Percentiles rank a stretch among this genome's conserved stretches.
Evolutionary conservation across 2,329 filamentous ascomycete genomes (phyloP).

Genomic region (Nectriaceae sp.): DNA sequence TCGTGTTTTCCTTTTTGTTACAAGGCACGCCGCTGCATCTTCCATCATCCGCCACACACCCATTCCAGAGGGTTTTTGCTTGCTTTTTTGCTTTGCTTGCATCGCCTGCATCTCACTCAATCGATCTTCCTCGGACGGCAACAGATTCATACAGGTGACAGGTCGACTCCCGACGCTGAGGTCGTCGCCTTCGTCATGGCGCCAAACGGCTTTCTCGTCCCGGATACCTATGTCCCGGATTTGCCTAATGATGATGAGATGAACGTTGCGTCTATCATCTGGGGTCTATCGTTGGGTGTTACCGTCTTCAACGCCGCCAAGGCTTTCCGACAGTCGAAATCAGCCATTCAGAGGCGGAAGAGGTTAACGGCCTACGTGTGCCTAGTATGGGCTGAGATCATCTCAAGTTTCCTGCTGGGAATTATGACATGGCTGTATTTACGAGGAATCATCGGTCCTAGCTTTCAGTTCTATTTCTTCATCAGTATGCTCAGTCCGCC

Average conservation of each 20-base stretch:
- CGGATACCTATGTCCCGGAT: conserved; percentile 18
- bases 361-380: conserved; percentile 21
- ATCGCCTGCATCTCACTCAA: not conserved
- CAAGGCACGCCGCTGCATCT: not conserved
- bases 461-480: conserved; percentile 32
- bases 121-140: too few species aligned
- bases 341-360: conserved; percentile 20
- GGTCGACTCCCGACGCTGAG: not conserved
- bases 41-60: not conserved
- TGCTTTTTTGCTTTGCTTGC: not conserved
- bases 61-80: not conserved
- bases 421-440: conserved; percentile 28
- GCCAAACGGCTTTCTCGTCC: conserved; percentile 23
- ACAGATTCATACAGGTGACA: not conserved
- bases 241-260: conserved; percentile 24
- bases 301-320: conserved; percentile 26
- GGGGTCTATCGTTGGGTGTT: conserved; percentile 28
- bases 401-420: conserved; percentile 27
- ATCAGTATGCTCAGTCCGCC: conserved; percentile 27
- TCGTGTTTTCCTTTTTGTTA: not conserved
- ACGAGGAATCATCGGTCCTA: conserved; percentile 25
- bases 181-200: not conserved
- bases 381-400: conserved; percentile 25
- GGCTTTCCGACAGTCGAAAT: conserved; percentile 19
- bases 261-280: conserved; percentile 30